phyloP scores from a whole-genome alignment of 2,329 filamentous ascomycete genomes.

The Epichloe amarillans region DNA sequence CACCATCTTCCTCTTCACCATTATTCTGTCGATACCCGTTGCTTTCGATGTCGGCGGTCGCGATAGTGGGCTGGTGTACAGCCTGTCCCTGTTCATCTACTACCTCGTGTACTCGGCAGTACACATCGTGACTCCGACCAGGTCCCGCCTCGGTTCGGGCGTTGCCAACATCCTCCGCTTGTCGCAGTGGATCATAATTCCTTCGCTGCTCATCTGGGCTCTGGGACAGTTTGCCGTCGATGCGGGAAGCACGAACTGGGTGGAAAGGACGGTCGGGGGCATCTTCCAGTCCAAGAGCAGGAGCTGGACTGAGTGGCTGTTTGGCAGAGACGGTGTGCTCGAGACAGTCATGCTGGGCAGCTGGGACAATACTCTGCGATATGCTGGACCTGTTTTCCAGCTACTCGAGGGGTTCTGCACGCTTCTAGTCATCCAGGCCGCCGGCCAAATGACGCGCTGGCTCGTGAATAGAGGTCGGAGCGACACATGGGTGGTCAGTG shows the following conservation, averaged over 20 bases:
- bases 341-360: constrained; percentile 69
- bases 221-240: constrained; percentile 92
- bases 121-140: constrained; percentile 67
- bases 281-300: constrained; percentile 48
- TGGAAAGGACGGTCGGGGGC: constrained; percentile 63
- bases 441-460: constrained; percentile 88
- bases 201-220: constrained; percentile 82
- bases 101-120: constrained; percentile 79
- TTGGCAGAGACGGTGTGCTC: constrained; percentile 71
- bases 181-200: constrained; percentile 78
- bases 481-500: constrained; percentile 87
- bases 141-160: constrained; percentile 60
- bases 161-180: constrained; percentile 56
- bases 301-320: constrained; percentile 72
- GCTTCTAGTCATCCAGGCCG: constrained; percentile 85
- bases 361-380: constrained; percentile 81
- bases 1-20: constrained; percentile 74
- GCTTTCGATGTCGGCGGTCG: constrained; percentile 96
- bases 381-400: constrained; percentile 90
- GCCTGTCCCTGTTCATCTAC: constrained; percentile 74
- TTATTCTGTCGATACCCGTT: constrained; percentile 90
- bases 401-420: constrained; percentile 94
- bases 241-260: constrained; percentile 64
- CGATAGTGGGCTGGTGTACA: constrained; percentile 88
- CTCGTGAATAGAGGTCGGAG: constrained; percentile 86